These are phyloP conservation scores for Zygosaccharomyces sapae DNA, from an alignment of 1,139 yeast genomes.

Conservation along the genomic window DNA sequence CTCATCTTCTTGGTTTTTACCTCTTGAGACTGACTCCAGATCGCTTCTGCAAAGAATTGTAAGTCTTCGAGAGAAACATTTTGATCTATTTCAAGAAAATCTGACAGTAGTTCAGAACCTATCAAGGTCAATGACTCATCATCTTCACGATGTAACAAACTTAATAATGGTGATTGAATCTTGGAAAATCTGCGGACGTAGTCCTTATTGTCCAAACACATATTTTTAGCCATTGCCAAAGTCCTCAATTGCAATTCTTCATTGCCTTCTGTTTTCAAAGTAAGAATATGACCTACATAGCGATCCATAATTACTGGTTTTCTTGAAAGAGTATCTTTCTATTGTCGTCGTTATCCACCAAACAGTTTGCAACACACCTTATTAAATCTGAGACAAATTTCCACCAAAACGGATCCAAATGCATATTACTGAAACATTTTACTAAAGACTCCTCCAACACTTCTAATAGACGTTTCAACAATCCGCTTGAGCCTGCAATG, in stretches of 20 bases:
- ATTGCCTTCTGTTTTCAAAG: constrained; percentile 10
- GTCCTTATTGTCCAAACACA: constrained; percentile 26
- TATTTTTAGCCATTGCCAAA: constrained; percentile 29
- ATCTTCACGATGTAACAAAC: constrained; percentile 9
- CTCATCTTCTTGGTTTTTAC: constrained; percentile 14
- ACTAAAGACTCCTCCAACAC: constrained; percentile 18
- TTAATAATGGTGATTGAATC: constrained; percentile 20
- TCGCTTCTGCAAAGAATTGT: constrained; percentile 15
- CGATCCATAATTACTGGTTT: constrained; percentile 15
- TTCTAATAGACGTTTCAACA: constrained; percentile 21
- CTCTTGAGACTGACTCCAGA: constrained; percentile 14
- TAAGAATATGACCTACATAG: constrained; percentile 21
- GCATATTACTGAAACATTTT: constrained; percentile 13
- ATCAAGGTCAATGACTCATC: not conserved
- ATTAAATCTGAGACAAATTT: constrained; percentile 29
- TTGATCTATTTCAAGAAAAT: constrained; percentile 16
- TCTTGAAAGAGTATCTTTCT: constrained; percentile 22
- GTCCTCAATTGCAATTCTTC: constrained; percentile 28
- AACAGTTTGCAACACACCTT: constrained; percentile 33
- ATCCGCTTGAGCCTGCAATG: constrained; percentile 29
- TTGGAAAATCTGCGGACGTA: constrained; percentile 18
- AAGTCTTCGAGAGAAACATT: constrained; percentile 13
- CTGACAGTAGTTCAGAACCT: constrained; percentile 25
- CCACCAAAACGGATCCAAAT: constrained; percentile 13
- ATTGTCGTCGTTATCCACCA: constrained; percentile 34